These are phyloP conservation scores for Podila clonocystis DNA, from an alignment of 192 early-diverging fungal genomes.

Conservation along the genomic window DNA sequence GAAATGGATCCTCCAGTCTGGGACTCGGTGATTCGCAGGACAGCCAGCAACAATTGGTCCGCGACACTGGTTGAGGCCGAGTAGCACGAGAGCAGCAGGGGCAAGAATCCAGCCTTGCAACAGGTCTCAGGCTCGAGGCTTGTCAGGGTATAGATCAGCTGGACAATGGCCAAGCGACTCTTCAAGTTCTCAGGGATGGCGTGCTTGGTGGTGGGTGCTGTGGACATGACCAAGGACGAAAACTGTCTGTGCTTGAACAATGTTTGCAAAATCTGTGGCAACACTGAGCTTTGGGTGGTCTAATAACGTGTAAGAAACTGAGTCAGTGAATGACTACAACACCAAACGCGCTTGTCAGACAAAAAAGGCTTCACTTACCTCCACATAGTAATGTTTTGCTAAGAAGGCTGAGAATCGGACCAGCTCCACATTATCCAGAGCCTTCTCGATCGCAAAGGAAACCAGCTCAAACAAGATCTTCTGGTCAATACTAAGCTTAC, in stretches of 20 bases:
- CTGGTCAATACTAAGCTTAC: constrained; percentile 42
- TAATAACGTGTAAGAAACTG: constrained; percentile 5
- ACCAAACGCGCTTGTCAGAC: not conserved
- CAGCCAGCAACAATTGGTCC: constrained; percentile 66
- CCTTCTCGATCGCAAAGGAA: constrained; percentile 50
- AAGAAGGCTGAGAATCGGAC: constrained; percentile 53
- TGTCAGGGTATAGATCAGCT: constrained; percentile 62
- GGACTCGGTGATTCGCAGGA: constrained; percentile 67
- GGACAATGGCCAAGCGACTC: constrained; percentile 57
- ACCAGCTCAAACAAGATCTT: constrained; percentile 45
- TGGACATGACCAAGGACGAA: constrained; percentile 31
- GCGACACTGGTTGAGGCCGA: constrained; percentile 61
- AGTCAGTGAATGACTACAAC: not conserved
- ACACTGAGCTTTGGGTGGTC: constrained; percentile 43
- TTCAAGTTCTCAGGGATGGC: constrained; percentile 28
- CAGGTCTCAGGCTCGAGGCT: constrained; percentile 58
- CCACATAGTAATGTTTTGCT: constrained; percentile 45
- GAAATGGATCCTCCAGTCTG: constrained; percentile 68
- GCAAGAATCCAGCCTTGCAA: constrained; percentile 59
- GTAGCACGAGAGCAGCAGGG: constrained; percentile 62
- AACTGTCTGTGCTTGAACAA: constrained; percentile 54
- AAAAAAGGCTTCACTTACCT: constrained; percentile 20
- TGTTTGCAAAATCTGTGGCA: constrained; percentile 49
- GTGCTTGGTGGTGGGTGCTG: constrained; percentile 44
- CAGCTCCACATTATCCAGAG: constrained; percentile 46